phyloP scores from a whole-genome alignment of 495 filamentous ascomycete species.

The Aspergillus nidulans region DNA sequence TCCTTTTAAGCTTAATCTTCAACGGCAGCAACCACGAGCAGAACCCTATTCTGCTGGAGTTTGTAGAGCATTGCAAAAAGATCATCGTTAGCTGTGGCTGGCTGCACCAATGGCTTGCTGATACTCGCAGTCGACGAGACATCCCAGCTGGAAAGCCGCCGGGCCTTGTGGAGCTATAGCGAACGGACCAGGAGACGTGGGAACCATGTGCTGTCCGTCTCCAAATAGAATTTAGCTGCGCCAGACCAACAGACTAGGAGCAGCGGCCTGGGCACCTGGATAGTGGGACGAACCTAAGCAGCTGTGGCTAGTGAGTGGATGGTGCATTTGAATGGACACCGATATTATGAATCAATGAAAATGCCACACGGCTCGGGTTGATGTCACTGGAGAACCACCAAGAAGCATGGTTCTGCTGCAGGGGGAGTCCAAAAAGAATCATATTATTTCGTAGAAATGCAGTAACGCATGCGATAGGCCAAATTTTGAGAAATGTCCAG shows the following conservation, averaged over 20 bases:
- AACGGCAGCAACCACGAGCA: conserved; percentile 11
- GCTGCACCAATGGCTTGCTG: conserved; percentile 29
- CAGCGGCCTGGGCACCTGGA: conserved; percentile 9
- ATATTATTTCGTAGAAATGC: too few relatives aligned
- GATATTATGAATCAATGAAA: not conserved
- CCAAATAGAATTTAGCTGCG: conserved; percentile 5
- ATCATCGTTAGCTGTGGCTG: conserved; percentile 30
- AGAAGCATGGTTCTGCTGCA: not conserved
- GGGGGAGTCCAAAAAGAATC: conserved; percentile 3
- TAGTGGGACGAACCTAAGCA: conserved; percentile 20
- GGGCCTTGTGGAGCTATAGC: conserved; percentile 23
- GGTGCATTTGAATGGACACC: too few relatives aligned
- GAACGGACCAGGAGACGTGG: conserved; percentile 7
- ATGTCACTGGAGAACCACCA: conserved; percentile 7
- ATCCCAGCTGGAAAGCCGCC: conserved; percentile 29
- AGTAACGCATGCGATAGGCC: not conserved
- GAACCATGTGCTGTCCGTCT: conserved; percentile 16
- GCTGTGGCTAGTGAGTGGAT: conserved; percentile 8
- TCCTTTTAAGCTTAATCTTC: conserved; percentile 22
- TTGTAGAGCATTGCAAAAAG: conserved; percentile 7
- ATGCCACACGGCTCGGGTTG: conserved; percentile 5
- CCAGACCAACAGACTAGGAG: conserved; percentile 5
- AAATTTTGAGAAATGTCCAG: not conserved
- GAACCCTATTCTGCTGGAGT: conserved; percentile 8
- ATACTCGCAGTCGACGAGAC: conserved; percentile 19